These are phyloP conservation scores for Oxytropis ochrocephala DNA, from an alignment of 306 rosid genomes.

Conservation along the genomic window DNA sequence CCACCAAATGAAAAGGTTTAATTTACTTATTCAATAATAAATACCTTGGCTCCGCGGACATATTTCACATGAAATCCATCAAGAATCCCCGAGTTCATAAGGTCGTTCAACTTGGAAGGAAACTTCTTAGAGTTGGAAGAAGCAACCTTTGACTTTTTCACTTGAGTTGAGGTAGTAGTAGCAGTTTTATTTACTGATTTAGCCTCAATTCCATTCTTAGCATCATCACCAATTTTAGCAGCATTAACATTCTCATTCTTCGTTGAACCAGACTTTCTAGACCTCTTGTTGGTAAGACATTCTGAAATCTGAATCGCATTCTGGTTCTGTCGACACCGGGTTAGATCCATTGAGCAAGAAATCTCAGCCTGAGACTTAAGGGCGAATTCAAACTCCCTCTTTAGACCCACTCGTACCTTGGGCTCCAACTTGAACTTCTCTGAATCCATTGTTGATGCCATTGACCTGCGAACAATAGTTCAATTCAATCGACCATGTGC, in stretches of 20 bases:
- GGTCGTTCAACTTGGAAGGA: slow-evolving; percentile 51
- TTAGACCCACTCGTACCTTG: slow-evolving; percentile 35
- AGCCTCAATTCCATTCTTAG: neutral
- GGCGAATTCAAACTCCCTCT: slow-evolving; percentile 70
- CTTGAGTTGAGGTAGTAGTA: neutral
- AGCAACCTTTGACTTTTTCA: slow-evolving; percentile 9
- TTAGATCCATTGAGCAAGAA: slow-evolving; percentile 45
- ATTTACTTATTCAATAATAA: neutral
- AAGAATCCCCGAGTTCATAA: slow-evolving; percentile 58
- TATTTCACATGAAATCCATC: slow-evolving; percentile 64
- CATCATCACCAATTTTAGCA: neutral
- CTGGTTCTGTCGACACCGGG: slow-evolving; percentile 31
- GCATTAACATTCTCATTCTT: neutral
- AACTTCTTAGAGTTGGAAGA: slow-evolving; percentile 34
- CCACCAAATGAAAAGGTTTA: too few relatives aligned
- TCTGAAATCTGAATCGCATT: slow-evolving; percentile 8
- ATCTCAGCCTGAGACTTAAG: slow-evolving; percentile 53
- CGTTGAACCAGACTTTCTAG: slow-evolving; percentile 10
- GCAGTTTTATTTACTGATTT: neutral
- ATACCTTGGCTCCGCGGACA: slow-evolving; percentile 51
- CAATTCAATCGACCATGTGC: neutral
- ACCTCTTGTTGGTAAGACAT: slow-evolving; percentile 16
- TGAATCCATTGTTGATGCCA: slow-evolving; percentile 56
- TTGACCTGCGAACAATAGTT: neutral
- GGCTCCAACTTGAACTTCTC: slow-evolving; percentile 33